A percentile compares a stretch with the other conserved stretches of the same genome.
Evolutionary conservation across 2,329 filamentous ascomycete species (phyloP).

Genomic region (Xylariaceae sp.): DNA sequence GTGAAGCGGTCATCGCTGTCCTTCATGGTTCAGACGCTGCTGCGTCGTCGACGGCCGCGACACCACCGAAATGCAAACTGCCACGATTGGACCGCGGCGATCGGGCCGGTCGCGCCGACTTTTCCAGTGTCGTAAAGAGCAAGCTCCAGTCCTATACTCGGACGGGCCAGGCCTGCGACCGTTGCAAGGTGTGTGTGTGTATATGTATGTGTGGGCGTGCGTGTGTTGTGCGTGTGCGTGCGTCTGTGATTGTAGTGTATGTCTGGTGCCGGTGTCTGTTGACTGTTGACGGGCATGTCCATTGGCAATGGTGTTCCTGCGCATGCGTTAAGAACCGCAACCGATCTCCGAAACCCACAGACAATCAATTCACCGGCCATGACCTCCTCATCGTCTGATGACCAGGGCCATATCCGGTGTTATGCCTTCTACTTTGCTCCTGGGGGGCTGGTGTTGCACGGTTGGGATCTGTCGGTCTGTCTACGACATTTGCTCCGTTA

Average conservation of each 20-base stretch:
- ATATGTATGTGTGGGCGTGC: not conserved
- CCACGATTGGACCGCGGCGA: slow-evolving; percentile 44
- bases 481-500: not conserved
- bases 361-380: not conserved
- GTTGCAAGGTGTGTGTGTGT: slow-evolving; percentile 65
- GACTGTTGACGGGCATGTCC: not conserved
- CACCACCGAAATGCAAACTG: slow-evolving; percentile 42
- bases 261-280: not conserved
- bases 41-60: slow-evolving; percentile 4
- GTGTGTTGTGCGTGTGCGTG: not conserved
- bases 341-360: not conserved
- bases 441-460: slow-evolving; percentile 7
- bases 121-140: slow-evolving; percentile 53
- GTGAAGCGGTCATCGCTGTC: slow-evolving; percentile 36
- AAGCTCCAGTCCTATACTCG: slow-evolving; percentile 53
- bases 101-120: slow-evolving; percentile 42
- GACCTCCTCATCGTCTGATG: not conserved
- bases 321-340: not conserved
- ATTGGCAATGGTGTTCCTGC: not conserved
- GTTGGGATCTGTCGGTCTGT: not conserved
- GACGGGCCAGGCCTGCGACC: slow-evolving; percentile 83
- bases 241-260: not conserved
- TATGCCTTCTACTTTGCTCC: not conserved
- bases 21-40: slow-evolving; percentile 32
- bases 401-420: not conserved